phyloP scores from a whole-genome alignment of 495 filamentous ascomycete species.

The Aspergillus conjunctus region DNA sequence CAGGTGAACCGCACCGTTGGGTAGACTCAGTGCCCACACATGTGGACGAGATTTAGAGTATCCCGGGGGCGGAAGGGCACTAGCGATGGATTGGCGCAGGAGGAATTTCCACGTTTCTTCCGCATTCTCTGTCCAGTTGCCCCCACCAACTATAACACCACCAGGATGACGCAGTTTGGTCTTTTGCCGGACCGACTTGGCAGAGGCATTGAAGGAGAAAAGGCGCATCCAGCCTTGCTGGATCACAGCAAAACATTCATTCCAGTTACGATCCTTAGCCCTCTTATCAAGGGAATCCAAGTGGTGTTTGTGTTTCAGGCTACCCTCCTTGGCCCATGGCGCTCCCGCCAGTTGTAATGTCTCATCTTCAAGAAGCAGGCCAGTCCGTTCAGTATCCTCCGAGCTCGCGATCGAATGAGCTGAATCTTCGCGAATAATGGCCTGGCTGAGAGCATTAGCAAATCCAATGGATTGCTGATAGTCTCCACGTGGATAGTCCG shows the following conservation, averaged over 20 bases:
- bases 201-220: slow-evolving; percentile 81
- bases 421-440: slow-evolving; percentile 91
- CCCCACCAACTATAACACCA: slow-evolving; percentile 80
- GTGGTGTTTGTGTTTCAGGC: slow-evolving; percentile 95
- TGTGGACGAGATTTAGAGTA: slow-evolving; percentile 89
- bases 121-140: slow-evolving; percentile 96
- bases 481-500: slow-evolving; percentile 75
- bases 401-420: slow-evolving; percentile 54
- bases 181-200: slow-evolving; percentile 73
- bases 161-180: slow-evolving; percentile 56
- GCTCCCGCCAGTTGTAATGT: slow-evolving; percentile 85
- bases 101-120: slow-evolving; percentile 84
- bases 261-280: slow-evolving; percentile 91
- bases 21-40: slow-evolving; percentile 93
- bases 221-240: slow-evolving; percentile 94
- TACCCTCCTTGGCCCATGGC: slow-evolving; percentile 97
- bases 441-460: slow-evolving; percentile 93
- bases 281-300: slow-evolving; percentile 86
- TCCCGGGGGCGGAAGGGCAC: slow-evolving; percentile 82
- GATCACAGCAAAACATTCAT: slow-evolving; percentile 95
- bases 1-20: slow-evolving; percentile 90
- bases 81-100: slow-evolving; percentile 90
- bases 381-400: slow-evolving; percentile 56
- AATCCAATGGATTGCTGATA: slow-evolving; percentile 98
- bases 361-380: slow-evolving; percentile 85